Evolutionary conservation across 805 yeast genomes (phyloP).

Genomic region (Wickerhamiella allomyrinae): DNA sequence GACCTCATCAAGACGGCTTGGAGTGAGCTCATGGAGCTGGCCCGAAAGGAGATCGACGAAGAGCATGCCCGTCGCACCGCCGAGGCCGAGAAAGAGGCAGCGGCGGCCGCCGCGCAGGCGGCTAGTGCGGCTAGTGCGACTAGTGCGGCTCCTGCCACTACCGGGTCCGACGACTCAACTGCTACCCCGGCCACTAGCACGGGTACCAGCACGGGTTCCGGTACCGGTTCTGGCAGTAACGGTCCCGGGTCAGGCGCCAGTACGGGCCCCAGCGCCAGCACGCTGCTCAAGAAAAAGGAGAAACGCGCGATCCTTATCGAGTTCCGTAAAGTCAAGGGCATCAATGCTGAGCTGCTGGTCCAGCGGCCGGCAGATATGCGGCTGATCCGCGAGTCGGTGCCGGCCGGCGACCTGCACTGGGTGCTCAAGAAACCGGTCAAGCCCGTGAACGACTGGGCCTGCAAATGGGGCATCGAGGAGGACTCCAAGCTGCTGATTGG

Average conservation of each 20-base stretch:
- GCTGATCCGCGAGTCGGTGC: constrained; percentile 39
- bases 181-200: neutral
- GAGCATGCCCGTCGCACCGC: constrained; percentile 49
- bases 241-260: constrained; percentile 24
- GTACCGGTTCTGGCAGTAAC: constrained; percentile 14
- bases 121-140: constrained; percentile 20
- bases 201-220: constrained; percentile 1
- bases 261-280: constrained; percentile 28
- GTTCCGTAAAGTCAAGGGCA: constrained; percentile 69
- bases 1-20: constrained; percentile 63
- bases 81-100: constrained; percentile 18
- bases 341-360: constrained; percentile 79
- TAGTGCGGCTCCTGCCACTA: neutral
- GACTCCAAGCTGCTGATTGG: constrained; percentile 83
- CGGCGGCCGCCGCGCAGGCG: constrained; percentile 19
- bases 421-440: constrained; percentile 51
- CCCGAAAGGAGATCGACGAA: constrained; percentile 44
- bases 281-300: constrained; percentile 51
- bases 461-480: constrained; percentile 70
- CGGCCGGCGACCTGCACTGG: constrained; percentile 44
- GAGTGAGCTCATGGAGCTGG: constrained; percentile 49
- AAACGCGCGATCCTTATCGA: constrained; percentile 83
- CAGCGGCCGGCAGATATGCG: constrained; percentile 78
- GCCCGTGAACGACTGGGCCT: constrained; percentile 80
- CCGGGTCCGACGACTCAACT: constrained; percentile 7